A percentile compares a stretch with the other conserved stretches of the same genome.
Conservation (phyloP, 2,329 filamentous ascomycete genomes). For the Nemania bipapillata region DNA sequence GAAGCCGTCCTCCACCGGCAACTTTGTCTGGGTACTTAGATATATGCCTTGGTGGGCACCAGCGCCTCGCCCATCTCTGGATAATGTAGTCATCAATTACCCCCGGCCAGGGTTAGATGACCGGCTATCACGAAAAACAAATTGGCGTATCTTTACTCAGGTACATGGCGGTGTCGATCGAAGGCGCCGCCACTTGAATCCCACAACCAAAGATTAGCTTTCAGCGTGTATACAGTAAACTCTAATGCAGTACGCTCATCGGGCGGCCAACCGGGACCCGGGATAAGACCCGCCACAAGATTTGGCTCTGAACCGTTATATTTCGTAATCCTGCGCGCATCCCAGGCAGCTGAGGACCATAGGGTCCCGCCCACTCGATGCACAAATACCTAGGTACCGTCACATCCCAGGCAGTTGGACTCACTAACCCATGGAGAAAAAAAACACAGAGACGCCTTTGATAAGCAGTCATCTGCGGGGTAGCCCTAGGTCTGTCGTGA, state of each 20-base stretch:
- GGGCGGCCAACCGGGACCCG: slow-evolving; percentile 15
- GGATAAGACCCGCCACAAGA: slow-evolving; percentile 2
- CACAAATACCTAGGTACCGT: slow-evolving; percentile 14
- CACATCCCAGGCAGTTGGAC: slow-evolving; percentile 34
- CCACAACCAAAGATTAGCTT: background rate
- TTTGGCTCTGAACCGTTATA: slow-evolving; percentile 16
- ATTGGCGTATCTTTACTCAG: background rate
- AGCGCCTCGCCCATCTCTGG: background rate
- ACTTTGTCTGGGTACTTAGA: background rate
- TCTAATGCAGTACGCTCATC: slow-evolving; percentile 10
- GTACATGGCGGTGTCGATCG: slow-evolving; percentile 8
- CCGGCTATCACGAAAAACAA: background rate
- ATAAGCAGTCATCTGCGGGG: slow-evolving; percentile 39
- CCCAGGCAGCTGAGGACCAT: slow-evolving; percentile 10
- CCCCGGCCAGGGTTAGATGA: background rate
- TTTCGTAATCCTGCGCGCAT: slow-evolving; percentile 18
- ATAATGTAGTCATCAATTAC: background rate
- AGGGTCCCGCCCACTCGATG: slow-evolving; percentile 24
- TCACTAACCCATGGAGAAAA: slow-evolving; percentile 25
- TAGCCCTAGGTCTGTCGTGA: slow-evolving; percentile 21
- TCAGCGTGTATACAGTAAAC: slow-evolving; percentile 1
- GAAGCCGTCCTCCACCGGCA: slow-evolving; percentile 22
- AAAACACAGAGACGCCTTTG: slow-evolving; percentile 14
- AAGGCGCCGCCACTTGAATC: slow-evolving; percentile 8
- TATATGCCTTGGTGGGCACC: no score